A percentile compares a stretch with the other conserved stretches of the same genome.
phyloP scores from a whole-genome alignment of 805 yeast genomes.

The Scheffersomyces ergatensis region DNA sequence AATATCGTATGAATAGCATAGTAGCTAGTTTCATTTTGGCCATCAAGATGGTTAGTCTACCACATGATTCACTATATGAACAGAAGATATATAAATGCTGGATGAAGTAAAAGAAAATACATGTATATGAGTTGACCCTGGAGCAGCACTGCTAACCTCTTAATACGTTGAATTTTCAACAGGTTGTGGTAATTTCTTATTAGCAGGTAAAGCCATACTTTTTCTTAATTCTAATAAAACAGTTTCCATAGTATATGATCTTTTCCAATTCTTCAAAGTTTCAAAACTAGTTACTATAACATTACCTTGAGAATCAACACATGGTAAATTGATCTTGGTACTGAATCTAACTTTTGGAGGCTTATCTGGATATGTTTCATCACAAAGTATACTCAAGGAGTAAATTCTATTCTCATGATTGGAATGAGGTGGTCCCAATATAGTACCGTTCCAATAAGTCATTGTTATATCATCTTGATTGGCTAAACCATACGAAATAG shows the following conservation, averaged over 20 bases:
- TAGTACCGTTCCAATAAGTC: conserved; percentile 98
- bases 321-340: conserved; percentile 85
- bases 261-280: conserved; percentile 79
- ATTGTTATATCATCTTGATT: conserved; percentile 88
- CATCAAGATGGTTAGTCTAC: too few relatives aligned
- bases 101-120: conserved; percentile 31
- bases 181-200: conserved; percentile 88
- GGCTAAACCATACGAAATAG: conserved; percentile 91
- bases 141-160: neutral
- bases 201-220: conserved; percentile 74
- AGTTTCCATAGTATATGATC: conserved; percentile 92
- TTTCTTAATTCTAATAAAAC: conserved; percentile 83
- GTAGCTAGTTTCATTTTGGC: too few relatives aligned
- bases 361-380: conserved; percentile 76
- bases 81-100: conserved; percentile 29
- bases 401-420: conserved; percentile 93
- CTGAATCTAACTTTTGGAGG: conserved; percentile 84
- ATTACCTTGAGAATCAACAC: conserved; percentile 72
- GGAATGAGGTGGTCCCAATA: conserved; percentile 91
- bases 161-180: conserved; percentile 76
- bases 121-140: conserved; percentile 20
- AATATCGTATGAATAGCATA: too few relatives aligned
- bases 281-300: conserved; percentile 49
- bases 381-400: conserved; percentile 78
- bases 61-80: too few relatives aligned